These are phyloP conservation scores for Podaxis sp. DNA, from an alignment of 768 basidiomycete species.

Conservation along the genomic window DNA sequence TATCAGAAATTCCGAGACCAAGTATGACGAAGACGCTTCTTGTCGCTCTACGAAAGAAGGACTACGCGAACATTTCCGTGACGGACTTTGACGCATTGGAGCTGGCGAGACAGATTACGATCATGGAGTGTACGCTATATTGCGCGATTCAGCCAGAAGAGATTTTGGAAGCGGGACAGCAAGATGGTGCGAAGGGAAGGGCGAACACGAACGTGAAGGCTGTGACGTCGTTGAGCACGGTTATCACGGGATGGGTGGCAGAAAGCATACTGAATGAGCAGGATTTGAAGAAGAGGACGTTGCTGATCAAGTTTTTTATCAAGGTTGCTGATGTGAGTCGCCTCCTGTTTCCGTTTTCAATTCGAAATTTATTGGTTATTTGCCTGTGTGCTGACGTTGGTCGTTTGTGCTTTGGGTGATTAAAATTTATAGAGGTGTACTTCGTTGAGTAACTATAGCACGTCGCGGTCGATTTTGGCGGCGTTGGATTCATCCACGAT, in stretches of 20 bases:
- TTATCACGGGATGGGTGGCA: conserved; percentile 94
- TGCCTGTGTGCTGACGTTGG: conserved; percentile 4
- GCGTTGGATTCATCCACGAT: conserved; percentile 97
- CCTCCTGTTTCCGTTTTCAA: conserved; percentile 11
- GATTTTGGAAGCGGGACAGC: conserved; percentile 80
- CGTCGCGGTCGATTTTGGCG: conserved; percentile 88
- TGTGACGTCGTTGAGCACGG: conserved; percentile 85
- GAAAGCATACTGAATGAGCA: conserved; percentile 90
- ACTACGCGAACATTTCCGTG: conserved; percentile 60
- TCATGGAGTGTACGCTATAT: conserved; percentile 90
- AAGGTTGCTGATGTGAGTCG: conserved; percentile 84
- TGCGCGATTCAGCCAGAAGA: conserved; percentile 87
- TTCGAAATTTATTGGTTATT: conserved; percentile 12
- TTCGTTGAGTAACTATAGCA: conserved; percentile 85
- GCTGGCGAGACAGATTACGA: conserved; percentile 88
- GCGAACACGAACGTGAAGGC: conserved; percentile 74
- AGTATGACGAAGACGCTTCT: conserved; percentile 81
- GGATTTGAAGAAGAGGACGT: conserved; percentile 82
- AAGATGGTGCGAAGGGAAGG: conserved; percentile 43
- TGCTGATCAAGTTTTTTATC: conserved; percentile 87
- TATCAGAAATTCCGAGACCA: conserved; percentile 81
- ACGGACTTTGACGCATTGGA: conserved; percentile 95
- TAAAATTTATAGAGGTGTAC: conserved; percentile 70
- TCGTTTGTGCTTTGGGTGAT: neutral
- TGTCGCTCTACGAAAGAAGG: conserved; percentile 62